Evolutionary conservation across 768 basidiomycete genomes (phyloP).

Genomic region (Naganishia friedmannii): DNA sequence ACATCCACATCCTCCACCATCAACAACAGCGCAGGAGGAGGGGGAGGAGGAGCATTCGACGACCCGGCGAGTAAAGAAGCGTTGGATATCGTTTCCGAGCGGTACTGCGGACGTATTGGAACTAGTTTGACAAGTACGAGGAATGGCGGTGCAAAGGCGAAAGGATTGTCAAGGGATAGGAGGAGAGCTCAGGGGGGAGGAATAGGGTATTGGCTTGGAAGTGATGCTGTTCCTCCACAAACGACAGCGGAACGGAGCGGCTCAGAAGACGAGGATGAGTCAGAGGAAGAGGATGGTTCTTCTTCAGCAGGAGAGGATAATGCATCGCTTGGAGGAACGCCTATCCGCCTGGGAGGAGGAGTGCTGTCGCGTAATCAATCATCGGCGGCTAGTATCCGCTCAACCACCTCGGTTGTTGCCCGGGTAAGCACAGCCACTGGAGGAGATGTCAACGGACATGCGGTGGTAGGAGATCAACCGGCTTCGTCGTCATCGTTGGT

Average conservation of each 20-base stretch:
- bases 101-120: slow-evolving; percentile 59
- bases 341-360: not conserved
- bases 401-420: slow-evolving; percentile 31
- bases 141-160: no score
- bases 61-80: slow-evolving; percentile 61
- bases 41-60: slow-evolving; percentile 39
- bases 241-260: not conserved
- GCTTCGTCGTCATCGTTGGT: not conserved
- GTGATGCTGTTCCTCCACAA: not conserved
- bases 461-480: no score
- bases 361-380: slow-evolving; percentile 25
- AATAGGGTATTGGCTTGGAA: slow-evolving; percentile 17
- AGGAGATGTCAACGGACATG: no score
- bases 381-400: not conserved
- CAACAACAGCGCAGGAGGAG: no score
- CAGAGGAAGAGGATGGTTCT: no score
- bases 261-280: slow-evolving; percentile 22
- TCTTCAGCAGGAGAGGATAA: no score
- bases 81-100: slow-evolving; percentile 72
- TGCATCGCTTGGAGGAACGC: no score
- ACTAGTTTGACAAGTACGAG: no score
- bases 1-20: slow-evolving; percentile 51
- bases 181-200: not conserved
- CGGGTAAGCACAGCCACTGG: not conserved
- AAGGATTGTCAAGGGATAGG: not conserved